Evolutionary conservation across 331 rosid genomes (phyloP).

Genomic region (Malus hybrid): DNA sequence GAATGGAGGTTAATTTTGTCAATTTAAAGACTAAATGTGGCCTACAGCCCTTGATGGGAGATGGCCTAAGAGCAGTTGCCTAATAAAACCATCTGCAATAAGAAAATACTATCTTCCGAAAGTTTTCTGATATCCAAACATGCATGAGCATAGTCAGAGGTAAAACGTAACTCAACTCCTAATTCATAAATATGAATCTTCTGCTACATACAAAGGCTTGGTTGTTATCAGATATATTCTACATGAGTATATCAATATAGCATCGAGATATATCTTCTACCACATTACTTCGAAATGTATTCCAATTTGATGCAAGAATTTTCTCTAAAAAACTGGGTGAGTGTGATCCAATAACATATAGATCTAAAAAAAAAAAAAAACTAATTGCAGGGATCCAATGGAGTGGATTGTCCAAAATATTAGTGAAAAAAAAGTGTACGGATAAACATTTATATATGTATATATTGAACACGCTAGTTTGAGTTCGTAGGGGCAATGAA

Average conservation of each 20-base stretch:
- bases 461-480: background rate
- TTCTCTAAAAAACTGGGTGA: background rate
- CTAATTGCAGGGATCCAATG: background rate
- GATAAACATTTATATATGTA: background rate
- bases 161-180: background rate
- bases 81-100: slow-evolving; percentile 12
- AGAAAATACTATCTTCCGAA: background rate
- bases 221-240: too few relatives aligned
- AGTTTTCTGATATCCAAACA: background rate
- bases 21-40: too few relatives aligned
- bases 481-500: background rate
- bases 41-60: too few relatives aligned
- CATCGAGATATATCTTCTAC: background rate
- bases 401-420: background rate
- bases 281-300: background rate
- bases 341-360: background rate
- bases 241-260: too few relatives aligned
- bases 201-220: background rate
- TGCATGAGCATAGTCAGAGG: background rate
- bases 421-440: background rate
- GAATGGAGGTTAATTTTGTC: too few relatives aligned
- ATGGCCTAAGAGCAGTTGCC: background rate
- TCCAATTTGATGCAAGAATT: background rate
- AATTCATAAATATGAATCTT: too few relatives aligned
- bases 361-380: background rate